phyloP scores from a whole-genome alignment of 2,329 filamentous ascomycete genomes.

The Didymella segeticola region DNA sequence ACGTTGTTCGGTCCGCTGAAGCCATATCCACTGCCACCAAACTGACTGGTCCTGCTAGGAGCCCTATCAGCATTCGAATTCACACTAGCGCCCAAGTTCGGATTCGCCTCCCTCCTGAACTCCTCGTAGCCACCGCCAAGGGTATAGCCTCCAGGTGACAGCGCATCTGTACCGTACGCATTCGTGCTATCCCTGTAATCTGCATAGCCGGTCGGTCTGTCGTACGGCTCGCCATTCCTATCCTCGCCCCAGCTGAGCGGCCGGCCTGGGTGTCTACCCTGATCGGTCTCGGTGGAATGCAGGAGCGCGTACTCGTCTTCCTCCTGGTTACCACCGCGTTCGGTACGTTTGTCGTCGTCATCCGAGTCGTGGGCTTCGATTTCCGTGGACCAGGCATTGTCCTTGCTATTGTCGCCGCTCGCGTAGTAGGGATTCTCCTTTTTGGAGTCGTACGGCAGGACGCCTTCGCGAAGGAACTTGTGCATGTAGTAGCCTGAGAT shows the following conservation, averaged over 20 bases:
- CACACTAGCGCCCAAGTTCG: constrained; percentile 16
- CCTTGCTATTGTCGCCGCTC: constrained; percentile 44
- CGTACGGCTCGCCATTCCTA: constrained; percentile 25
- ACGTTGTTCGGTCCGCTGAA: constrained; percentile 21
- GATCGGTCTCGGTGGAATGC: constrained; percentile 51
- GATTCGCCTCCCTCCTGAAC: constrained; percentile 35
- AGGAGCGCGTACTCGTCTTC: constrained; percentile 61
- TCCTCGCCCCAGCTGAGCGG: constrained; percentile 50
- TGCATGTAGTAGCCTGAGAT: constrained; percentile 63
- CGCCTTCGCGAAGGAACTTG: constrained; percentile 64
- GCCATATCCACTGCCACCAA: constrained; percentile 31
- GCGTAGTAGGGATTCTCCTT: constrained; percentile 55
- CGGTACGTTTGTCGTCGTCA: constrained; percentile 48
- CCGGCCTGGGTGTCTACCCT: constrained; percentile 49
- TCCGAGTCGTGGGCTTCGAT: constrained; percentile 50
- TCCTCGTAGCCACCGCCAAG: constrained; percentile 43
- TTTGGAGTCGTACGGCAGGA: constrained; percentile 55
- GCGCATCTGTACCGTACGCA: constrained; percentile 35
- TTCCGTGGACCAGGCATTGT: constrained; percentile 54
- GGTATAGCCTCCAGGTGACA: constrained; percentile 34
- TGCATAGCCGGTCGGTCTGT: constrained; percentile 32
- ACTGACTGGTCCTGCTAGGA: constrained; percentile 19
- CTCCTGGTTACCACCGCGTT: constrained; percentile 53
- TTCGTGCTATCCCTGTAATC: constrained; percentile 50
- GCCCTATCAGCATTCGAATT: constrained; percentile 8